Evolutionary conservation across 169 alveolate species (phyloP), one percentile per base, ranked within the genome.

Genomic region (Plasmodium vivax): DNA sequence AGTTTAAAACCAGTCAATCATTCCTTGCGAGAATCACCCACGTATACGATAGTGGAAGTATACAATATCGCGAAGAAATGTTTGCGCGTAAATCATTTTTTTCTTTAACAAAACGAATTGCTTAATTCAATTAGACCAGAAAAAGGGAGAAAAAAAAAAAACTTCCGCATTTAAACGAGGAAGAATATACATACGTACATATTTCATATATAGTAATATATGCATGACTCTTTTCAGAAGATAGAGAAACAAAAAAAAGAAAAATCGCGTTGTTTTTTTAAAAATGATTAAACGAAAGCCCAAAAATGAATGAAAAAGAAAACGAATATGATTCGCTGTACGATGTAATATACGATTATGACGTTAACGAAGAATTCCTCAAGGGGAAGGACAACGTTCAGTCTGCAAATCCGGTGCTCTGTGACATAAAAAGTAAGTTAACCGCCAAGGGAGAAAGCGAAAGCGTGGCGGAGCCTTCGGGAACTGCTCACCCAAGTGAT

Each of bases 331-430:
- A 87, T 87, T 51, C 79, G 23, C 87, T 87, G 5, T 87, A 87
- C 68, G 93, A 87, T 58, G 81, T 47, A 34, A 87, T 87, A 58
- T 87, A 87, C 82, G 93, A 87, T 87, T 87, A 87, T 75, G 93
- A 75, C 30, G 51, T 75, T 16, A 87, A 87, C 41, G 93, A 84
- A 23, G 93, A 87, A 54, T 30, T 75, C 51, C 10, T 77, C 30
- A 87, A 77, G 56, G 34, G 14, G 19, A 47, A 51, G 27, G 62
- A 73, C 43, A 77, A 77, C 45, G 3, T 32, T 58, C 41, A 58
- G 16, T 58, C 71, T 51, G 43, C 34, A 54, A 77, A 75, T n/a
- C 38, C 45, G 38, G 43, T 36, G 30, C 80, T 77, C 43, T 10
- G 10, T 16, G 45, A 87, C 51, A 51, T 58, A 54, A 75, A 87